These are phyloP conservation scores for Gomphus bonarii DNA, from an alignment of 1,284 basidiomycete species.

Conservation along the genomic window DNA sequence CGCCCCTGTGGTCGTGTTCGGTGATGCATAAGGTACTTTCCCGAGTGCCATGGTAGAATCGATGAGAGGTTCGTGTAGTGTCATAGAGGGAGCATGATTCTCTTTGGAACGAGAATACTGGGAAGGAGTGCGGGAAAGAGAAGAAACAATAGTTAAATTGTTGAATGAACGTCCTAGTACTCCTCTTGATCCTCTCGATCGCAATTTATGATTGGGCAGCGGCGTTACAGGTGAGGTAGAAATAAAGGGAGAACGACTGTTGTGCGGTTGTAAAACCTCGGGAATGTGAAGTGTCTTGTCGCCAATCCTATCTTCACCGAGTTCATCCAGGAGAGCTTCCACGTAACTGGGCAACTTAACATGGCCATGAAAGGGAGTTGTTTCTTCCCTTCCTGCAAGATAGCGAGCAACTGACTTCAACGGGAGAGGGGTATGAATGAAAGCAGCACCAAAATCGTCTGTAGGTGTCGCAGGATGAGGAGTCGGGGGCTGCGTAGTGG, in stretches of 20 bases:
- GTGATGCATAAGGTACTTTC: not conserved
- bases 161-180: slow-evolving; percentile 1
- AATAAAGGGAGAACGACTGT: not conserved
- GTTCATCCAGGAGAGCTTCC: slow-evolving; percentile 5
- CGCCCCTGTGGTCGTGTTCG: not conserved
- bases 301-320: not conserved
- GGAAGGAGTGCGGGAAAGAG: not conserved
- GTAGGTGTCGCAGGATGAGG: not conserved
- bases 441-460: not conserved
- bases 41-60: not conserved
- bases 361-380: not conserved
- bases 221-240: not conserved
- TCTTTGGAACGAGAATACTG: not conserved
- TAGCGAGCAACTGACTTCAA: not conserved
- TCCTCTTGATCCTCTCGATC: not conserved
- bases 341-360: slow-evolving; percentile 8
- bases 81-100: not conserved
- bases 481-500: not conserved
- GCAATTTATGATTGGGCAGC: not conserved
- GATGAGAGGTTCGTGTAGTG: not conserved
- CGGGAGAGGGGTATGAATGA: not conserved
- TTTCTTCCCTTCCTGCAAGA: not conserved
- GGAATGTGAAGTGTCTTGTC: not conserved
- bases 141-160: not conserved
- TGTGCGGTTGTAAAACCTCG: not conserved